Percentiles rank a stretch among this genome's conserved stretches.
Evolutionary conservation across 345 rosid genomes (phyloP).

Genomic region (Boechera divaricarpa): DNA sequence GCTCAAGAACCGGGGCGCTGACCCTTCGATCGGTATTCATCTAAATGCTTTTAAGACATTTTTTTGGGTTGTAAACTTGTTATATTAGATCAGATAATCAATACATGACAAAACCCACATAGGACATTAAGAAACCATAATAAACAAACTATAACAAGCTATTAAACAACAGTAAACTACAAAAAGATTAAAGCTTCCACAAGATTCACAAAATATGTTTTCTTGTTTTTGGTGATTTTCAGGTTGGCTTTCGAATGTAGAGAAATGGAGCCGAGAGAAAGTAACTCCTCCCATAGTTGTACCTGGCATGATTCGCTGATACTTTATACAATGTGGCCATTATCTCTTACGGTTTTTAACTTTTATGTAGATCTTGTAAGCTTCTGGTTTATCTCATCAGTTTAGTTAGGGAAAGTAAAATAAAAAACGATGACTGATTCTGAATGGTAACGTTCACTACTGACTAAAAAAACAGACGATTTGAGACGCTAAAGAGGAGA

Average conservation of each 20-base stretch:
- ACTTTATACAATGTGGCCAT: not conserved
- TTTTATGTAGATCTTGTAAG: slow-evolving; percentile 16
- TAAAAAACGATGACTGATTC: slow-evolving; percentile 24
- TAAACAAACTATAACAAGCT: no score
- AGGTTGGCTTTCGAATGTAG: slow-evolving; percentile 65
- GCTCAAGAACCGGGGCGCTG: slow-evolving; percentile 56
- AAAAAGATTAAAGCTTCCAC: not conserved
- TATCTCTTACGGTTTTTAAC: not conserved
- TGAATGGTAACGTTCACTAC: slow-evolving; percentile 20
- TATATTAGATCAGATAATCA: no score
- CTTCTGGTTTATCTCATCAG: slow-evolving; percentile 5
- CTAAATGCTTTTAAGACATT: not conserved
- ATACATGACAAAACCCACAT: no score
- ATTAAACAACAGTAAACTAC: no score
- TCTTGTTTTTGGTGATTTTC: slow-evolving; percentile 17
- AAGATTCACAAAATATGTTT: not conserved
- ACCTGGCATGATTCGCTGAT: slow-evolving; percentile 50
- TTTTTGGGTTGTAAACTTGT: no score
- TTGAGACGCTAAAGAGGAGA: slow-evolving; percentile 28
- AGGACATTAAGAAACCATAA: no score
- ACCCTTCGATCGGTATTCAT: slow-evolving; percentile 55
- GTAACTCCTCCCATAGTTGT: slow-evolving; percentile 53
- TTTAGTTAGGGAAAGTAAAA: slow-evolving; percentile 18
- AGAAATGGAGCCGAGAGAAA: slow-evolving; percentile 61
- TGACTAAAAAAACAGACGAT: slow-evolving; percentile 25